These are phyloP conservation scores for Basidioascus undulatus DNA, from an alignment of 768 basidiomycete species.

Conservation along the genomic window DNA sequence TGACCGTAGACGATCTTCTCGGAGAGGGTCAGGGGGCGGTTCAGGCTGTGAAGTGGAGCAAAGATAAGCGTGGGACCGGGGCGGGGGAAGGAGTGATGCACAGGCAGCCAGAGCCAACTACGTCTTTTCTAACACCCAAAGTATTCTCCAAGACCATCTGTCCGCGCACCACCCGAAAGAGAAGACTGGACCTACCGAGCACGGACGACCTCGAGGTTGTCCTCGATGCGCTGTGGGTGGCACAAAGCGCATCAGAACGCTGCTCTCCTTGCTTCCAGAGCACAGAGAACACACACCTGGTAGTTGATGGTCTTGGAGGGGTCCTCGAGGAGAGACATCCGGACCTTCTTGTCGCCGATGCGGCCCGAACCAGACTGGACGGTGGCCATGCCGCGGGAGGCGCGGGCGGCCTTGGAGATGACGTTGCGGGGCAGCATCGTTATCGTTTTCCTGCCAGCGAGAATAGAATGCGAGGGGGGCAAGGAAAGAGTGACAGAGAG, in stretches of 20 bases:
- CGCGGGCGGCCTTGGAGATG: not conserved
- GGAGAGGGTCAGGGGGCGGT: constrained; percentile 45
- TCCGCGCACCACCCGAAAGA: too few species aligned
- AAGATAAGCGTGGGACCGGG: not conserved
- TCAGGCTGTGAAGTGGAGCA: constrained; percentile 6
- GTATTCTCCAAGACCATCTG: not conserved
- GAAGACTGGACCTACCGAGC: constrained; percentile 30
- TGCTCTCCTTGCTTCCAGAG: too few species aligned
- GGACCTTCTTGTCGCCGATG: constrained; percentile 72
- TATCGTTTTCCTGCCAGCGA: too few species aligned
- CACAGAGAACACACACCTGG: too few species aligned
- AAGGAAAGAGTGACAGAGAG: too few species aligned
- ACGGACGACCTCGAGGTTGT: constrained; percentile 74
- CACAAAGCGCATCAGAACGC: too few species aligned
- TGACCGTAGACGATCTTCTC: constrained; percentile 98
- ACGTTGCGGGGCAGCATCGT: too few species aligned
- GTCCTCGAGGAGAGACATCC: constrained; percentile 70
- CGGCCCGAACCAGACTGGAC: constrained; percentile 36
- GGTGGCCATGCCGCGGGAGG: constrained; percentile 36
- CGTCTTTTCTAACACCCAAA: too few species aligned
- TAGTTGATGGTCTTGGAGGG: constrained; percentile 71
- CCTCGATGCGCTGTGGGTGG: constrained; percentile 81
- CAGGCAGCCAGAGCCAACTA: not conserved
- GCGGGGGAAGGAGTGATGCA: not conserved
- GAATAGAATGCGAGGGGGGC: too few species aligned